Conservation (phyloP, 768 basidiomycete species). For the Coprinellus aureogranulatus region DNA sequence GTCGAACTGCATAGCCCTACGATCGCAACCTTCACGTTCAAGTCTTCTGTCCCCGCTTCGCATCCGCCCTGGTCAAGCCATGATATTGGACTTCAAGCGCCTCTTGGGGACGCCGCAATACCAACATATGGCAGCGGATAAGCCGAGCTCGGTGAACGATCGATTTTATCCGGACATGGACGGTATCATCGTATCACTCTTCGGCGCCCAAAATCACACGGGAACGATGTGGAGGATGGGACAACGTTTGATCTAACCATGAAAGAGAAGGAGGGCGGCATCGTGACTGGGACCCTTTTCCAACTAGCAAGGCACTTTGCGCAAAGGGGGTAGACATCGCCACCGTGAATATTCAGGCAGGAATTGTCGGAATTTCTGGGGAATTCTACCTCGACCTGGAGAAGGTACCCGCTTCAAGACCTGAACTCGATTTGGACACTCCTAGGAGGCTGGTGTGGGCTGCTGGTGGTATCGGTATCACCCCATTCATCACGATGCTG, state of each 20-base stretch:
- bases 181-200: slow-evolving; percentile 41
- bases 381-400: slow-evolving; percentile 39
- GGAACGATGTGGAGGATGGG: neutral
- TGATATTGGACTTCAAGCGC: slow-evolving; percentile 51
- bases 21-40: slow-evolving; percentile 58
- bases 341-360: slow-evolving; percentile 37
- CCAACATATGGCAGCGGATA: slow-evolving; percentile 49
- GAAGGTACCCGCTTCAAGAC: neutral
- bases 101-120: slow-evolving; percentile 47
- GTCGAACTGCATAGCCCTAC: slow-evolving; percentile 44
- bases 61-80: slow-evolving; percentile 49
- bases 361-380: slow-evolving; percentile 54
- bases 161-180: slow-evolving; percentile 68
- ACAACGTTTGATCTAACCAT: slow-evolving; percentile 48
- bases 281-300: slow-evolving; percentile 57
- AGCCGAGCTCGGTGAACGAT: slow-evolving; percentile 50
- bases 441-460: slow-evolving; percentile 46
- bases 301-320: slow-evolving; percentile 45
- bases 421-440: slow-evolving; percentile 13
- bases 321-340: slow-evolving; percentile 39
- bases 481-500: slow-evolving; percentile 61
- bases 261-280: slow-evolving; percentile 50
- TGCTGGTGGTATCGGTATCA: slow-evolving; percentile 66
- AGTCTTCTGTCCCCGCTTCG: slow-evolving; percentile 28
- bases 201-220: slow-evolving; percentile 6